Evolutionary conservation across 2,329 filamentous ascomycete genomes (phyloP).

Genomic region (Cercospora sp.): DNA sequence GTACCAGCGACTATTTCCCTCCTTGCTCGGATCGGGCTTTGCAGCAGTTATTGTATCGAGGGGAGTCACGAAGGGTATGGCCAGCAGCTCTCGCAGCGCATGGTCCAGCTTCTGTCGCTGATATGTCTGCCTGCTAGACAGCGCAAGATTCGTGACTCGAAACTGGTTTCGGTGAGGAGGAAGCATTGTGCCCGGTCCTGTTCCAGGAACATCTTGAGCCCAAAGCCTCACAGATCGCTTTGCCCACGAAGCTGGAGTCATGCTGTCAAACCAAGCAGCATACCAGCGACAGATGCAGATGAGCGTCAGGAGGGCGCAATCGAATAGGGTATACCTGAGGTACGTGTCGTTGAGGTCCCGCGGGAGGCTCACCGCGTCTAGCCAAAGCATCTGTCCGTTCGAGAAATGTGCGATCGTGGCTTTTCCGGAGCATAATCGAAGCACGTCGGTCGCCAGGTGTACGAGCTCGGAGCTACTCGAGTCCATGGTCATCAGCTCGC

Average conservation of each 20-base stretch:
- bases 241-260: not conserved
- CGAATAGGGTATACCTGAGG: not conserved
- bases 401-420: conserved; percentile 1
- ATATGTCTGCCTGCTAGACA: not conserved
- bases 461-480: not conserved
- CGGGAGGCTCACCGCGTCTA: not conserved
- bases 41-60: no score
- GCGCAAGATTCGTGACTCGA: not conserved
- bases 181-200: not conserved
- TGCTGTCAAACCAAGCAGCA: conserved; percentile 1
- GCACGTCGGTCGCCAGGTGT: not conserved
- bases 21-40: not conserved
- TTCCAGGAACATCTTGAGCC: conserved; percentile 2
- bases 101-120: not conserved
- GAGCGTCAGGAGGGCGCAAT: conserved; percentile 7
- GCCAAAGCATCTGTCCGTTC: not conserved
- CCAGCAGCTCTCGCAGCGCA: not conserved
- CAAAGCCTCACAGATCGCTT: conserved; percentile 2
- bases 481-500: not conserved
- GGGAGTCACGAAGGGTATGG: not conserved
- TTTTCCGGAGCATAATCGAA: conserved; percentile 7
- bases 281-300: conserved; percentile 1
- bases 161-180: not conserved
- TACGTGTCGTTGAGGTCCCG: not conserved
- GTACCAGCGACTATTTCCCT: not conserved